Evolutionary conservation across 2,329 filamentous ascomycete genomes (phyloP), one percentile per base, ranked within the genome.

Genomic region (Paracoccidioides brasiliensis): DNA sequence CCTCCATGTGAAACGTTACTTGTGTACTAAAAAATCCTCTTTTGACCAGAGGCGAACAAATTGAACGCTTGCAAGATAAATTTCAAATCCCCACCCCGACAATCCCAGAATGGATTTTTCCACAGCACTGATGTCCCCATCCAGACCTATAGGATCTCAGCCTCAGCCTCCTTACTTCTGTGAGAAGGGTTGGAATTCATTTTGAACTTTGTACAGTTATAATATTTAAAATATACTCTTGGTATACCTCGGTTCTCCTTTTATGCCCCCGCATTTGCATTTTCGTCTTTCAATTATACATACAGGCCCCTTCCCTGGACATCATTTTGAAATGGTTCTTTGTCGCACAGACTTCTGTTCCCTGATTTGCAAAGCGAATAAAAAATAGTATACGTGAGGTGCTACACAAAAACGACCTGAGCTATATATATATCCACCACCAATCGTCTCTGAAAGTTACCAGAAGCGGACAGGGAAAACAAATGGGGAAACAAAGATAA

Each of bases 81-180:
- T 2, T 78, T 75, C 57, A 60, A 69, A 42, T 75, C 74, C 8
- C 72, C 72, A 14, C 60, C 70, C 3, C 66, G 69, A 33, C 66
- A 73, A 38, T 63, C 69, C 33, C 76, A 78, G 57, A 72, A 65
- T 7, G 70, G 75, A 0, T 73, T 78, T 51, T 78, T 78, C 58
- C 76, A 78, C 60, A 66, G 66, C 35, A 71, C 69, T 3, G 59
- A 58, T 46, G 69, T 70, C 28, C 70, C 70, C 0, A 72, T 73
- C 37, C 59, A 60, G 32, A 72, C 66, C 14, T 73, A 72, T 60
- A 63, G 59, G 35, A 67, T 73, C 30, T 61, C 59, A 45, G 59
- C 38, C 28, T 43, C 53, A 45, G 59, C 38, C 28, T 43, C 53
- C 30, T 12, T 41, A 15, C 32, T 44, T 45, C 33, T 33, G 8